Evolutionary conservation across 305 asterid genomes (phyloP).

Genomic region (Rubia tinctorum): DNA sequence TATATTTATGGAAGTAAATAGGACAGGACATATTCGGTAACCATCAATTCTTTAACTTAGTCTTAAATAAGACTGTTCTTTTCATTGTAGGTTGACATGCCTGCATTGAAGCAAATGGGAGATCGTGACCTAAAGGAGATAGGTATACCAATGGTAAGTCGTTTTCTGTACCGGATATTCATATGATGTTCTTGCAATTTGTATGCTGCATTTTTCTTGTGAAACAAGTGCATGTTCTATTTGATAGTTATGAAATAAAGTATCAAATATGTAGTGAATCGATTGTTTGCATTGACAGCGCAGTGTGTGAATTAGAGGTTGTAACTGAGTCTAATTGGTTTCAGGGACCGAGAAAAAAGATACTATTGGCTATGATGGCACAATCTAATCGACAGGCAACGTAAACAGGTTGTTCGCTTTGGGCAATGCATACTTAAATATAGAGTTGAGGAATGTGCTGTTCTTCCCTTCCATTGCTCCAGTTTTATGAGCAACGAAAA

Average conservation of each 20-base stretch:
- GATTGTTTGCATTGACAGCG: not conserved
- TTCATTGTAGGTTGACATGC: slow-evolving; percentile 55
- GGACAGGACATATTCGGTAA: not conserved
- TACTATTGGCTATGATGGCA: slow-evolving; percentile 36
- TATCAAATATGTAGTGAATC: not conserved
- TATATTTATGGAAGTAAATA: not conserved
- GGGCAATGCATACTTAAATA: not conserved
- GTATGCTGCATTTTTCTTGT: not conserved
- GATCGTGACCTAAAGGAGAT: slow-evolving; percentile 61
- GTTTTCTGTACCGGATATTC: not conserved
- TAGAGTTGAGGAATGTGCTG: not conserved
- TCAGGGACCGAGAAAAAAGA: slow-evolving; percentile 76
- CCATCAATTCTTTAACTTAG: not conserved
- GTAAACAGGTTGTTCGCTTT: slow-evolving; percentile 2
- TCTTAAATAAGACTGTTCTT: not conserved
- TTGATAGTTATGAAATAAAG: not conserved
- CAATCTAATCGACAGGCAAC: slow-evolving; percentile 25
- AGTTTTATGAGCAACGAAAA: not conserved
- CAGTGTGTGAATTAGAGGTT: not conserved
- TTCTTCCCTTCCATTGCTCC: too few relatives aligned
- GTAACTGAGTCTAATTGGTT: slow-evolving; percentile 4
- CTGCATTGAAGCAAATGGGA: slow-evolving; percentile 64
- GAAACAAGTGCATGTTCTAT: not conserved
- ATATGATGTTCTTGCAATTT: not conserved
- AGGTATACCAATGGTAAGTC: slow-evolving; percentile 68